Percentiles rank a stretch among this genome's conserved stretches.
Evolutionary conservation across 305 asterid species (phyloP).

Genomic region (Lippia alba): DNA sequence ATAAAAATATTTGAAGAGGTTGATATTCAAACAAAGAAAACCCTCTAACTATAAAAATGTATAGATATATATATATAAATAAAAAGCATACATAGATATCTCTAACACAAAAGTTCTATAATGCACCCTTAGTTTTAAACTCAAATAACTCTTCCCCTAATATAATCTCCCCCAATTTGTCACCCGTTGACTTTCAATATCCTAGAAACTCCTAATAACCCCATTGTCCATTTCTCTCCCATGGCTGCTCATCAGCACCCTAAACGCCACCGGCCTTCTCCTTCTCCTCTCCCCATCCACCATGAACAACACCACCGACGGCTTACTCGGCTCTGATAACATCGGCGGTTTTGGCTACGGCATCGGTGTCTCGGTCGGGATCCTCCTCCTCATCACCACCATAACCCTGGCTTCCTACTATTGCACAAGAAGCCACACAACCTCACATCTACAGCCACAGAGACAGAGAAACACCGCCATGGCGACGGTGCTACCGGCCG

Average conservation of each 20-base stretch:
- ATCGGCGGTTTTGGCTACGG: conserved; percentile 88
- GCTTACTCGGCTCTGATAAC: conserved; percentile 57
- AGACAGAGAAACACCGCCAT: conserved; percentile 13
- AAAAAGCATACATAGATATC: too few species aligned
- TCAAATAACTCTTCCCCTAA: conserved; percentile 40
- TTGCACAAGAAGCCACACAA: conserved; percentile 64
- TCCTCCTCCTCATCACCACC: conserved; percentile 83
- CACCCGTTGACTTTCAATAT: conserved; percentile 55
- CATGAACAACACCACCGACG: conserved; percentile 67
- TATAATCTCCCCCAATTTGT: conserved; percentile 30
- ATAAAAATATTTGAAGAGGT: too few species aligned
- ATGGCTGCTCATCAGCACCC: conserved; percentile 45
- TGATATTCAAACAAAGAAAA: too few species aligned
- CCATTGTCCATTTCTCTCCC: conserved; percentile 12
- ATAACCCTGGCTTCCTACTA: conserved; percentile 83
- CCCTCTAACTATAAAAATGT: too few species aligned
- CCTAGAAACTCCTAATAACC: conserved; percentile 32
- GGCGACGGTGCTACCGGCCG: conserved; percentile 6
- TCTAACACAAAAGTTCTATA: too few species aligned
- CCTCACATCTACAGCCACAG: conserved; percentile 33
- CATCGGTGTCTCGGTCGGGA: conserved; percentile 79
- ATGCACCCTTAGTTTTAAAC: neutral
- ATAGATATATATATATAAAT: too few species aligned
- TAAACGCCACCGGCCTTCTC: conserved; percentile 12
- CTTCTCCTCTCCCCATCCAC: conserved; percentile 11